Base-by-base conservation (phyloP, 345 rosid genomes). In the Citrus reticulata region DNA sequence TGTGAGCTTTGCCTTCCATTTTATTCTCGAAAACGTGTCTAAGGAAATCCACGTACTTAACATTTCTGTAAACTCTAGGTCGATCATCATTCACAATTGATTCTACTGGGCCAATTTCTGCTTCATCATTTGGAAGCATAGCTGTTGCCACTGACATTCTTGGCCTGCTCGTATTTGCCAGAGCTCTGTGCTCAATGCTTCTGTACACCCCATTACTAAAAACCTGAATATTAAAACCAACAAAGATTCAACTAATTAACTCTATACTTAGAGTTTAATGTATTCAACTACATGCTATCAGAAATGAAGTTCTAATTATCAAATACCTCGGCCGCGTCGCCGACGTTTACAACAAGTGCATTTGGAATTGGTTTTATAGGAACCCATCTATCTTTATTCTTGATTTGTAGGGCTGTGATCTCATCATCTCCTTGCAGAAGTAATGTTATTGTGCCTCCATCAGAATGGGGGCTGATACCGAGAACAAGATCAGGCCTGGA, bases 151-250 rank as follows among this genome's bases (percentile, higher is more conserved):
- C 57, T 2, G 79, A 79, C 57, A 49, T 73, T 73, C 83, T 80
- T 35, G 79, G 55, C 55, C 20, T 80, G 32, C 29, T 40, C 49
- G 46, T 75, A 63, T 72, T 83, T 24, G 79, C 76, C 9, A 85
- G 6, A n/a, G 81, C 82, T 64, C 85, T 78, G 35, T 83, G 85
- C 51, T 85, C 88, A 51, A 75, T 75, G 81, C 88, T 80, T 76
- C 76, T 72, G 81, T 80, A 77, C 51, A 70, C 30, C 0, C 83
- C 85, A 70, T 80, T 80, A 77, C 87, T 82, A 80, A 80, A 72
- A 11, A 13, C 55, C 80, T 79, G 60, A 20, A 22, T 13, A 13
- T 46, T 46, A 46, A 37, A 70, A 35, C 17, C 22, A 32, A 69
- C 25, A 35, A 66, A 66, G 4, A 46, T 46, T 46, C 17, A 54